Percentiles rank a stretch among this genome's conserved stretches.
These are phyloP conservation scores for Aspergillus nanangensis DNA, from an alignment of 495 filamentous ascomycete genomes.

Conservation along the genomic window DNA sequence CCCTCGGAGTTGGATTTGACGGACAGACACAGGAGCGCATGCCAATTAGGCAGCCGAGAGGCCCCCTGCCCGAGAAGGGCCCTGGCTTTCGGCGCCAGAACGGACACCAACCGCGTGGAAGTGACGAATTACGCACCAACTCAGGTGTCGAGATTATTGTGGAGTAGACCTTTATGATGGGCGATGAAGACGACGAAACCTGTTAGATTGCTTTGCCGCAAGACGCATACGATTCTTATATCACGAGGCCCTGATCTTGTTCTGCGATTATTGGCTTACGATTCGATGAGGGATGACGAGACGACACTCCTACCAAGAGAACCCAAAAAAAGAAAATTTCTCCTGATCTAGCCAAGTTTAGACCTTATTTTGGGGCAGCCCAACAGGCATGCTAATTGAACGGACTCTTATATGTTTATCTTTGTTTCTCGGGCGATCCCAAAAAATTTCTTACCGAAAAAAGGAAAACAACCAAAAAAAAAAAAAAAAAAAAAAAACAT, in stretches of 20 bases:
- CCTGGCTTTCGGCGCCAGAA: conserved; percentile 74
- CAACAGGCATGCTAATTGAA: conserved; percentile 36
- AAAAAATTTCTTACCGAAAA: too few species aligned
- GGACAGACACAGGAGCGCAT: conserved; percentile 60
- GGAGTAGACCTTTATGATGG: conserved; percentile 35
- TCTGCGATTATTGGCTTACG: conserved; percentile 46
- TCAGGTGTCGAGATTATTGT: conserved; percentile 56
- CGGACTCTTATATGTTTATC: conserved; percentile 26
- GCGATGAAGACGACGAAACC: conserved; percentile 28
- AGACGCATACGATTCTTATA: conserved; percentile 45
- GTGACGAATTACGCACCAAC: conserved; percentile 65
- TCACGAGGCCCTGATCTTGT: conserved; percentile 40
- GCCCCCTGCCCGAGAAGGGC: conserved; percentile 71
- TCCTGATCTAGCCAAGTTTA: conserved; percentile 46
- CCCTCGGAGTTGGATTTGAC: conserved; percentile 61
- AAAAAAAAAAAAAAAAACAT: conserved; percentile 18
- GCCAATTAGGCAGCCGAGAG: conserved; percentile 78
- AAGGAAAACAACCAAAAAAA: conserved; percentile 12
- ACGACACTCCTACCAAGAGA: conserved; percentile 41
- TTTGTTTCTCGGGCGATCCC: conserved; percentile 11
- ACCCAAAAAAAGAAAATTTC: conserved; percentile 40
- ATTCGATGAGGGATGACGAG: conserved; percentile 56
- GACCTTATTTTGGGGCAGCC: conserved; percentile 48
- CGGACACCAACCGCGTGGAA: conserved; percentile 76
- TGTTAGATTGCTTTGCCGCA: conserved; percentile 43